Percentiles rank a stretch among this genome's conserved stretches.
These are phyloP conservation scores for Solanum paucissectum DNA, from an alignment of 257 asterid species.

Conservation along the genomic window DNA sequence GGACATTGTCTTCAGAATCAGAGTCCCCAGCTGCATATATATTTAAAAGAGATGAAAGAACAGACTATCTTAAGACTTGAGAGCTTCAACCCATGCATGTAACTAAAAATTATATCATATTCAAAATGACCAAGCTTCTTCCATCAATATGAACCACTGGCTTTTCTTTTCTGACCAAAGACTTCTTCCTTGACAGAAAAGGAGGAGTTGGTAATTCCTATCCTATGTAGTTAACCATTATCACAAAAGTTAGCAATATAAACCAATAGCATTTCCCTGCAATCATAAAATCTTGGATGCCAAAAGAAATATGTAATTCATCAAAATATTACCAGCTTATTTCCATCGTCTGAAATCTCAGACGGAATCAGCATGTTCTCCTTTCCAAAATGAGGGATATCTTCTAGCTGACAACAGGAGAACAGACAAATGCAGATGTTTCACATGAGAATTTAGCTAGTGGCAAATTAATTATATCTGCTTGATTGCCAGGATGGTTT, in stretches of 20 bases:
- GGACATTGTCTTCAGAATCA: background rate
- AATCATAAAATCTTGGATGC: background rate
- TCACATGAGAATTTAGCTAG: background rate
- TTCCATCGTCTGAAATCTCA: constrained; percentile 34
- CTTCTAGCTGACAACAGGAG: constrained; percentile 28
- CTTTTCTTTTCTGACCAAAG: background rate
- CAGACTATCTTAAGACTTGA: background rate
- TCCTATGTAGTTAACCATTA: background rate
- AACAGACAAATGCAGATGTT: background rate
- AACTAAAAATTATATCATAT: background rate
- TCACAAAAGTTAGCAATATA: background rate
- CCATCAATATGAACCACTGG: background rate
- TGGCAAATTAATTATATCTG: background rate
- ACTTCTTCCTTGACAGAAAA: background rate
- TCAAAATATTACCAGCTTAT: constrained; percentile 27
- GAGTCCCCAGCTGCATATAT: background rate
- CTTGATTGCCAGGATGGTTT: constrained; percentile 1
- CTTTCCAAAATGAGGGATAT: constrained; percentile 20
- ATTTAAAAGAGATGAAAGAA: background rate
- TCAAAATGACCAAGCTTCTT: background rate
- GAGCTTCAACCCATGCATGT: background rate
- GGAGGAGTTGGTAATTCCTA: background rate
- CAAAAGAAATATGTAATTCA: background rate
- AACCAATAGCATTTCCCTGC: background rate
- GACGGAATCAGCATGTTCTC: constrained; percentile 26